Conservation (phyloP, 2,329 filamentous ascomycete genomes). For the Drechslerella stenobrocha region DNA sequence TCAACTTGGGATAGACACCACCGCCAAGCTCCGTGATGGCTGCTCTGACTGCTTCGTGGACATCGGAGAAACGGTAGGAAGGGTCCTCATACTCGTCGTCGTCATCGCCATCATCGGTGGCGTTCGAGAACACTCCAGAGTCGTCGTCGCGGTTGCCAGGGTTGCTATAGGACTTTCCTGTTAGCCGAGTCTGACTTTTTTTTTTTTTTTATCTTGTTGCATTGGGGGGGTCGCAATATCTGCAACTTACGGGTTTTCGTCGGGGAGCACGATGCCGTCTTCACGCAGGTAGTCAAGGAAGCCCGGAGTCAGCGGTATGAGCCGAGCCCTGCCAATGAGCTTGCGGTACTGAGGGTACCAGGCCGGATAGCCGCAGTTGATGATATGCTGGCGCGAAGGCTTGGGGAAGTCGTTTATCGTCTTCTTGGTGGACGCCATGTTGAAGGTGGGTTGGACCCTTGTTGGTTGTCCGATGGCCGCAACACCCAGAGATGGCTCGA, state of each 20-base stretch:
- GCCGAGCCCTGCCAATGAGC: conserved; percentile 79
- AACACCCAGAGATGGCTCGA: conserved; percentile 6
- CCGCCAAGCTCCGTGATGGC: conserved; percentile 82
- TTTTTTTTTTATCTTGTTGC: neutral
- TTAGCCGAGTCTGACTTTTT: neutral
- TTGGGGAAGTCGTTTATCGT: conserved; percentile 67
- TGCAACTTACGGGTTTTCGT: conserved; percentile 60
- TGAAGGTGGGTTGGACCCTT: conserved; percentile 17
- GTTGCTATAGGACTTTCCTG: conserved; percentile 7
- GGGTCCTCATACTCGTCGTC: conserved; percentile 56
- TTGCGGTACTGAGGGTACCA: conserved; percentile 87
- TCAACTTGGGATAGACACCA: conserved; percentile 86
- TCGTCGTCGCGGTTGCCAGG: conserved; percentile 27
- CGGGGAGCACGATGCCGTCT: conserved; percentile 86
- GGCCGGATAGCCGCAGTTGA: conserved; percentile 89
- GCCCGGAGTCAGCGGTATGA: conserved; percentile 72
- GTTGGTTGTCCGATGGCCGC: conserved; percentile 5
- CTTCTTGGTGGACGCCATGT: conserved; percentile 22
- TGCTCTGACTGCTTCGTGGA: conserved; percentile 74
- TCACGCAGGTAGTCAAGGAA: conserved; percentile 87
- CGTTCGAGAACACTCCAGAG: conserved; percentile 34
- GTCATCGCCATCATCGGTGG: conserved; percentile 49
- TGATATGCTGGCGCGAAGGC: conserved; percentile 79
- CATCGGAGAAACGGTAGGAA: conserved; percentile 67
- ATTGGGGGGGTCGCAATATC: conserved; percentile 44